Evolutionary conservation across 805 yeast genomes (phyloP).

Genomic region (Barnettozyma pratensis): DNA sequence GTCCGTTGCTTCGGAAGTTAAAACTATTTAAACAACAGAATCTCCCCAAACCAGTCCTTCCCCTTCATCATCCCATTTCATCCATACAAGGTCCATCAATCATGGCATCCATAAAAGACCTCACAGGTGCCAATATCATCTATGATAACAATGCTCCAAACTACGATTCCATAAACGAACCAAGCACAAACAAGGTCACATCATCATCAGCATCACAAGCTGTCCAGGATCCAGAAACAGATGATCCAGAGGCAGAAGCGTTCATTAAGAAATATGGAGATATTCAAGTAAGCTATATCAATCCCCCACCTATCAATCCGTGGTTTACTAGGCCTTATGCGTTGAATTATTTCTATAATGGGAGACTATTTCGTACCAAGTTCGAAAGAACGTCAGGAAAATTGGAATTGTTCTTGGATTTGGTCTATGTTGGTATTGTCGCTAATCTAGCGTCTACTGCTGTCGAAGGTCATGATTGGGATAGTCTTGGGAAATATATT

Average conservation of each 20-base stretch:
- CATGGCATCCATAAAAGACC: neutral
- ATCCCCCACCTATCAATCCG: constrained; percentile 30
- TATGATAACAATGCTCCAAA: neutral
- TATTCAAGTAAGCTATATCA: constrained; percentile 41
- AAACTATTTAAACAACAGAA: no score
- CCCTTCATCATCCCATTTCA: constrained; percentile 17
- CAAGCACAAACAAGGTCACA: neutral
- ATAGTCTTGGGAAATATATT: constrained; percentile 41
- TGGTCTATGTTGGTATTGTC: constrained; percentile 59
- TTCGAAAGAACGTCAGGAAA: constrained; percentile 48
- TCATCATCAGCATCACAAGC: neutral
- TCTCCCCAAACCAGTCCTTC: neutral
- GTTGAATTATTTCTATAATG: constrained; percentile 54
- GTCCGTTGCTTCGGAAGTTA: no score
- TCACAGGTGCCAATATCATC: neutral
- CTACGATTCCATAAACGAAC: neutral
- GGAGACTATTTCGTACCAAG: constrained; percentile 48
- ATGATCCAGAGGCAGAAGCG: constrained; percentile 31
- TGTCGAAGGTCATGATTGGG: constrained; percentile 44
- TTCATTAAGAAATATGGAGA: constrained; percentile 47
- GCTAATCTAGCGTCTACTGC: constrained; percentile 54
- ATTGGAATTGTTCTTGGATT: constrained; percentile 56
- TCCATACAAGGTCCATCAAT: neutral
- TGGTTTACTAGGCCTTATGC: constrained; percentile 51
- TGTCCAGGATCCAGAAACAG: constrained; percentile 41